Evolutionary conservation across 2,329 filamentous ascomycete genomes (phyloP), one percentile per base, ranked within the genome.

Genomic region (Pestalotiopsis sp.): DNA sequence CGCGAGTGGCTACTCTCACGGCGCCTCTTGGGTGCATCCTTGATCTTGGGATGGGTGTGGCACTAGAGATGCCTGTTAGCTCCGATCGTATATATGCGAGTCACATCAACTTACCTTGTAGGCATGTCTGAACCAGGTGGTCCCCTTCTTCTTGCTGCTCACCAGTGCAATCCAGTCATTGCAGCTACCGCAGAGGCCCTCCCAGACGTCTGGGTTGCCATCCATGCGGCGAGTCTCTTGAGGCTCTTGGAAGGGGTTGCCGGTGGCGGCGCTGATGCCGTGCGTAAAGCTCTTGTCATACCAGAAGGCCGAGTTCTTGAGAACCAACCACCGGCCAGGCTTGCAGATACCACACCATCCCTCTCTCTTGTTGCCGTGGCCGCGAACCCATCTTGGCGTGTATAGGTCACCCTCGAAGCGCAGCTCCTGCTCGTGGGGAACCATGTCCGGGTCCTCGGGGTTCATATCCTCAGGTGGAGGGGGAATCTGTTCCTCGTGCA

Each of bases 291-390:
- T 93, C 84, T 96, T 95, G 83, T 97, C 93, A 80, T 97, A 97
- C 93, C 94, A 97, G 79, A 93, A 97, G 6, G 93, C 93, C 67
- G 92, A 95, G 81, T 97, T 96, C 83, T 96, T 97, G 69, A 97
- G 84, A 17, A 95, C 93, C 67, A 95, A 87, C 94, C 94, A 97
- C 64, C 93, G 86, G 2, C 93, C 93, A 2, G 93, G 92, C 78
- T 94, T 95, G 84, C 93, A 97, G 73, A 95, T 92, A 25, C 93
- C 93, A 75, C 93, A 97, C 93, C 93, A 97, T 3, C 93, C 93
- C 79, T 95, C 93, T 57, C 93, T 91, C 83, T 95, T 94, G 81
- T 94, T 94, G 31, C 93, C 93, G 71, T 95, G 92, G 25, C 93
- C 93, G 45, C 93, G 91, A 23, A 96, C 92, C 92, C 93, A 97